Evolutionary conservation across 352 stramenopile genomes (phyloP).

Genomic region (Globisporangium abappressorium): DNA sequence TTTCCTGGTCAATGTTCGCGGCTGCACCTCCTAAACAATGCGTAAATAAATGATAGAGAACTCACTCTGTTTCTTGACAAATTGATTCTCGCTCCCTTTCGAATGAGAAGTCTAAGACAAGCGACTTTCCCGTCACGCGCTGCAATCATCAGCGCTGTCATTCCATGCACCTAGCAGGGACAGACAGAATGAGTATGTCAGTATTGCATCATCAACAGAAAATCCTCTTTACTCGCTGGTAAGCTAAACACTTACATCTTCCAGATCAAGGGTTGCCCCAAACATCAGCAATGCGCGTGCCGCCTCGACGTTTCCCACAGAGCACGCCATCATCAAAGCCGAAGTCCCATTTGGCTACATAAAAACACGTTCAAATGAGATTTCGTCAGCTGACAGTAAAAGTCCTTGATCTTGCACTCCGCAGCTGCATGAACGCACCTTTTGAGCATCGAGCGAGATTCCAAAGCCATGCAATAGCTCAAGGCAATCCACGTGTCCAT

Average conservation of each 20-base stretch:
- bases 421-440: slow-evolving; percentile 31
- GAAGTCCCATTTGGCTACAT: slow-evolving; percentile 72
- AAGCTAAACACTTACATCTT: slow-evolving; percentile 50
- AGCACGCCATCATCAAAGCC: slow-evolving; percentile 82
- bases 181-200: not conserved
- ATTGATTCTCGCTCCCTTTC: slow-evolving; percentile 80
- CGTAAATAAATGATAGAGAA: not conserved
- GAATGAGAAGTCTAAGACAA: slow-evolving; percentile 71
- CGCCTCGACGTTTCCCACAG: slow-evolving; percentile 83
- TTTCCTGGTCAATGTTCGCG: not conserved
- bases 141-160: slow-evolving; percentile 81
- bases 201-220: not conserved
- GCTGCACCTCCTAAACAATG: not conserved
- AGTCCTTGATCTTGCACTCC: not conserved
- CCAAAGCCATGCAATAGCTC: slow-evolving; percentile 78
- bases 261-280: slow-evolving; percentile 75
- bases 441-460: slow-evolving; percentile 81
- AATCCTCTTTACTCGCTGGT: not conserved
- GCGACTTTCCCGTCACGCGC: slow-evolving; percentile 59
- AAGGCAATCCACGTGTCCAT: slow-evolving; percentile 80
- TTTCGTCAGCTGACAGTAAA: not conserved
- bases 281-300: slow-evolving; percentile 81
- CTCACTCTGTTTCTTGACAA: slow-evolving; percentile 77
- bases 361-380: slow-evolving; percentile 2
- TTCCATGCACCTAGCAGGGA: slow-evolving; percentile 60